Evolutionary conservation across 2,329 filamentous ascomycete species (phyloP).

Genomic region (Cercospora sp.): DNA sequence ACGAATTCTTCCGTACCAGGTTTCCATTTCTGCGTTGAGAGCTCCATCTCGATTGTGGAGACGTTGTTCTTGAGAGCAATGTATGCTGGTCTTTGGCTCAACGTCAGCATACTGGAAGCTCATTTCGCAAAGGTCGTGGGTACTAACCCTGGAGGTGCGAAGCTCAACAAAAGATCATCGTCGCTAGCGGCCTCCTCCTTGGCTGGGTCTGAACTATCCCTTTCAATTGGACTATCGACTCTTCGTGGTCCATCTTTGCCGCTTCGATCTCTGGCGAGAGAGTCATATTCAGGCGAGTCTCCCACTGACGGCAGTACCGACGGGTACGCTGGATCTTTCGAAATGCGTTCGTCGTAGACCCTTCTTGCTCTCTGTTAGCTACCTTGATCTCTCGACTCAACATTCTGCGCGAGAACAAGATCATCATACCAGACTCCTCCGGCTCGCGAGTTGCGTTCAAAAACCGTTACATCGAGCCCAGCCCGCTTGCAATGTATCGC

Average conservation of each 20-base stretch:
- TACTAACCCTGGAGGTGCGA: slow-evolving; percentile 51
- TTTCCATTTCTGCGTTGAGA: slow-evolving; percentile 57
- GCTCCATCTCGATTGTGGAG: slow-evolving; percentile 52
- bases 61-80: slow-evolving; percentile 57
- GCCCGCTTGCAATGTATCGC: slow-evolving; percentile 50
- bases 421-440: slow-evolving; percentile 57
- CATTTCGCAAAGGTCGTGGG: slow-evolving; percentile 26
- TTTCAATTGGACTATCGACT: slow-evolving; percentile 25
- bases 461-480: slow-evolving; percentile 54
- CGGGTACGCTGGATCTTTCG: slow-evolving; percentile 52
- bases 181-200: background rate
- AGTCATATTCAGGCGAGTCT: slow-evolving; percentile 35
- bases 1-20: slow-evolving; percentile 61
- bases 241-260: background rate
- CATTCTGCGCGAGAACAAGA: background rate
- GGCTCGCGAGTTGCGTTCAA: slow-evolving; percentile 54
- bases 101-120: background rate
- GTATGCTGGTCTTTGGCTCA: slow-evolving; percentile 47
- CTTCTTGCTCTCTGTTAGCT: slow-evolving; percentile 34
- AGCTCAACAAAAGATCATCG: slow-evolving; percentile 21
- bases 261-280: background rate
- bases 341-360: slow-evolving; percentile 53
- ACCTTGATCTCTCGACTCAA: background rate
- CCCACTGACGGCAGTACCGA: slow-evolving; percentile 41
- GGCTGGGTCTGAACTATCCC: background rate